Evolutionary conservation across 1,284 basidiomycete species (phyloP).

Genomic region (Apiotrichum siamense): DNA sequence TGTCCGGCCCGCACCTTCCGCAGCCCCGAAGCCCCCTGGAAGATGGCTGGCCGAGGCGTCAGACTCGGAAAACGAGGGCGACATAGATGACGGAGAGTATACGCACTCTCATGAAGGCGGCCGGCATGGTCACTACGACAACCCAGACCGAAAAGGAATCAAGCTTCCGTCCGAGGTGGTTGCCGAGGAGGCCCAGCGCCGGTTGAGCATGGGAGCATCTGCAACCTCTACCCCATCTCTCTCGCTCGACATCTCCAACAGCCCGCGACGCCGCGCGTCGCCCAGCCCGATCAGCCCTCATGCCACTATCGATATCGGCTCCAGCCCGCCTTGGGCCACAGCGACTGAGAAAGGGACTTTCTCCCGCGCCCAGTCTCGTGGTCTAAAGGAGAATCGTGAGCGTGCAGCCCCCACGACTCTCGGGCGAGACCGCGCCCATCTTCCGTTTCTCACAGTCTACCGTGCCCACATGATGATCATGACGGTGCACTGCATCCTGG

Average conservation of each 20-base stretch:
- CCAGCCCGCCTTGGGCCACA: not conserved
- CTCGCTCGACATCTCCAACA: not conserved
- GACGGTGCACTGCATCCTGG: slow-evolving; percentile 84
- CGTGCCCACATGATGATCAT: slow-evolving; percentile 93
- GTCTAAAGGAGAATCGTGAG: not conserved
- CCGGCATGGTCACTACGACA: slow-evolving; percentile 27
- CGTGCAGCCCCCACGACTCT: not conserved
- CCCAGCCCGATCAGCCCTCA: not conserved
- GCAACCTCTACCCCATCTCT: not conserved
- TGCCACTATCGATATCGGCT: slow-evolving; percentile 2
- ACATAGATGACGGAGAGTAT: slow-evolving; percentile 35
- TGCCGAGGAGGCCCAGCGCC: slow-evolving; percentile 4
- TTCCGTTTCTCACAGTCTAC: slow-evolving; percentile 72
- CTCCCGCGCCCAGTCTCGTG: not conserved
- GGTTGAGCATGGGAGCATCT: not conserved
- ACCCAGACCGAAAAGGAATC: slow-evolving; percentile 17
- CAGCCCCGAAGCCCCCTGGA: slow-evolving; percentile 24
- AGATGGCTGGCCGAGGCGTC: slow-evolving; percentile 41
- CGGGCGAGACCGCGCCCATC: slow-evolving; percentile 3
- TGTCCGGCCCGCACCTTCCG: not conserved
- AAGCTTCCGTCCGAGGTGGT: slow-evolving; percentile 15
- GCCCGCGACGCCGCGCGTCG: not conserved
- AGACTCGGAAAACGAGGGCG: slow-evolving; percentile 13
- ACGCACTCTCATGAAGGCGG: slow-evolving; percentile 22
- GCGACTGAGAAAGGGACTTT: not conserved